Evolutionary conservation across 768 basidiomycete species (phyloP).

Genomic region (Cystobasidium tubakii): DNA sequence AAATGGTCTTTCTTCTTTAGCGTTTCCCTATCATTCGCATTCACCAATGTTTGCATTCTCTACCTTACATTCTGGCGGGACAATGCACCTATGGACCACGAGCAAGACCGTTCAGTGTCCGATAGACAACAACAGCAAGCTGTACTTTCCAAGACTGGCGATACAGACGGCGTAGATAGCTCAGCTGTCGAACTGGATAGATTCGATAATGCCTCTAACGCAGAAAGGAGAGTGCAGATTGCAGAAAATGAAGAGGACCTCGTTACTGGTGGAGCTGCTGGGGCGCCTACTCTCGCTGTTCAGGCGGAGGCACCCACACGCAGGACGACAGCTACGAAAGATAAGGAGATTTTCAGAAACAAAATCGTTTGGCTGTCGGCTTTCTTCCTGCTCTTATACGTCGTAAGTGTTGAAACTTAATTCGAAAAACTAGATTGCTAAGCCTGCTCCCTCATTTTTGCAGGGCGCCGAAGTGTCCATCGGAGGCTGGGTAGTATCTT

Average conservation of each 20-base stretch:
- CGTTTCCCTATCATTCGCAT: constrained; percentile 14
- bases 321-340: neutral
- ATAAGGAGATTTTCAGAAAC: constrained; percentile 8
- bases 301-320: neutral
- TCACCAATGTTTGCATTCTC: constrained; percentile 12
- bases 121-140: neutral
- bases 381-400: constrained; percentile 47
- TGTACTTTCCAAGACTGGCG: neutral
- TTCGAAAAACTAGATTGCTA: no score
- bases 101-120: neutral
- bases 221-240: neutral
- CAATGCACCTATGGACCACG: constrained; percentile 4
- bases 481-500: constrained; percentile 41
- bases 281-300: neutral
- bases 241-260: neutral
- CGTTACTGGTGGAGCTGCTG: neutral
- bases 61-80: constrained; percentile 2
- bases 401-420: constrained; percentile 39
- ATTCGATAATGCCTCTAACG: neutral
- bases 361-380: constrained; percentile 15
- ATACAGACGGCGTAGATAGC: neutral
- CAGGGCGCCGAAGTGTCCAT: constrained; percentile 49
- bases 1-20: constrained; percentile 18
- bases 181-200: neutral
- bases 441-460: no score